Evolutionary conservation across 1,139 yeast genomes (phyloP).

Genomic region (Neolecta irregularis): DNA sequence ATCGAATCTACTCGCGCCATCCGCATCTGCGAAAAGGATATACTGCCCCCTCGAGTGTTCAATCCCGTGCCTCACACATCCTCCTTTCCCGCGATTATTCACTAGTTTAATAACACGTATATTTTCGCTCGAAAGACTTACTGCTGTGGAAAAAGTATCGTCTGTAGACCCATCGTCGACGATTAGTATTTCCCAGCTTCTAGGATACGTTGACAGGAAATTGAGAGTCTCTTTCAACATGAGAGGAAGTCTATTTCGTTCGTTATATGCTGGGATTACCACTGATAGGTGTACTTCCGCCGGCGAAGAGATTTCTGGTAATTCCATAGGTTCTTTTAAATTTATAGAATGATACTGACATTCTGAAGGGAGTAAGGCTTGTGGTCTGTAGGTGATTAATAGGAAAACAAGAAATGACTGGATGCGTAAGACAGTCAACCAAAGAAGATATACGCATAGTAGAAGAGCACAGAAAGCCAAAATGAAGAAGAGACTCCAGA

Average conservation of each 20-base stretch:
- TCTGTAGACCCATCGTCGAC: constrained; percentile 89
- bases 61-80: constrained; percentile 92
- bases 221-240: constrained; percentile 69
- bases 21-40: constrained; percentile 88
- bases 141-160: constrained; percentile 59
- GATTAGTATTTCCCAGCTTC: constrained; percentile 56
- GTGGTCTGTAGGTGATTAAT: no score
- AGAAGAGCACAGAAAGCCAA: no score
- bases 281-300: constrained; percentile 41
- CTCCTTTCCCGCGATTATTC: constrained; percentile 87
- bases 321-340: no score
- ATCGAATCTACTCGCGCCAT: constrained; percentile 78
- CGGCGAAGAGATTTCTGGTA: no score
- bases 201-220: constrained; percentile 28
- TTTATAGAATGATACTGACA: no score
- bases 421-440: no score
- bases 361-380: no score
- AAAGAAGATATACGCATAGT: no score
- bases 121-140: constrained; percentile 42
- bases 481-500: no score
- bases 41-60: constrained; percentile 57
- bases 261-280: constrained; percentile 85
- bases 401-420: no score
- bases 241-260: constrained; percentile 48
- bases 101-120: constrained; percentile 54